Evolutionary conservation across 2,329 filamentous ascomycete species (phyloP).

Genomic region (Exophiala dermatitidis): DNA sequence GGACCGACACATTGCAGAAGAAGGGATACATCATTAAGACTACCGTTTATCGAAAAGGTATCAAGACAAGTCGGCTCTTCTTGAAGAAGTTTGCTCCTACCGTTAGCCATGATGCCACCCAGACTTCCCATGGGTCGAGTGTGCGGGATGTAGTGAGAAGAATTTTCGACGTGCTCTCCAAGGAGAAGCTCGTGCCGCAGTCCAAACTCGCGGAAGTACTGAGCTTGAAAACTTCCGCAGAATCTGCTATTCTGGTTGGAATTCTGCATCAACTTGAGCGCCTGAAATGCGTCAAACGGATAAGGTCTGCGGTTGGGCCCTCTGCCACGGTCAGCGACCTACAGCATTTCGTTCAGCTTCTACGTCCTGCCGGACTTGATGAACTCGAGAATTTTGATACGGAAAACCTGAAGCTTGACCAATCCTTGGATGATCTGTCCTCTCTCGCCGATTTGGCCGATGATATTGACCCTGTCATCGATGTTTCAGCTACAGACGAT

Average conservation of each 20-base stretch:
- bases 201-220: slow-evolving; percentile 11
- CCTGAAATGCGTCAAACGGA: slow-evolving; percentile 41
- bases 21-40: slow-evolving; percentile 58
- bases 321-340: slow-evolving; percentile 31
- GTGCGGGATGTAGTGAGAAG: slow-evolving; percentile 20
- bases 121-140: slow-evolving; percentile 1
- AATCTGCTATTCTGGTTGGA: slow-evolving; percentile 33
- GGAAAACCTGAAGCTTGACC: slow-evolving; percentile 9
- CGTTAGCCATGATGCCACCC: slow-evolving; percentile 3
- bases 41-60: slow-evolving; percentile 41
- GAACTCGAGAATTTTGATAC: slow-evolving; percentile 39
- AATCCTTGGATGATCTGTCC: slow-evolving; percentile 9
- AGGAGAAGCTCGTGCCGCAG: slow-evolving; percentile 13
- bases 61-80: slow-evolving; percentile 51
- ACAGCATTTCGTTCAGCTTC: slow-evolving; percentile 39
- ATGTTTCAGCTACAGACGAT: slow-evolving; percentile 22
- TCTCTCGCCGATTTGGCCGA: slow-evolving; percentile 15
- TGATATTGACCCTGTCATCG: slow-evolving; percentile 9
- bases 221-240: slow-evolving; percentile 7
- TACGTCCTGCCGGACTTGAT: slow-evolving; percentile 36
- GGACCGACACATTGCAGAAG: slow-evolving; percentile 50
- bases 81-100: slow-evolving; percentile 43
- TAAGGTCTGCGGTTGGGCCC: slow-evolving; percentile 39
- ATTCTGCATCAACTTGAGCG: slow-evolving; percentile 41
- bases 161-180: slow-evolving; percentile 15